These are phyloP conservation scores for Hibiscus trionum DNA, from an alignment of 345 rosid genomes.

Conservation along the genomic window DNA sequence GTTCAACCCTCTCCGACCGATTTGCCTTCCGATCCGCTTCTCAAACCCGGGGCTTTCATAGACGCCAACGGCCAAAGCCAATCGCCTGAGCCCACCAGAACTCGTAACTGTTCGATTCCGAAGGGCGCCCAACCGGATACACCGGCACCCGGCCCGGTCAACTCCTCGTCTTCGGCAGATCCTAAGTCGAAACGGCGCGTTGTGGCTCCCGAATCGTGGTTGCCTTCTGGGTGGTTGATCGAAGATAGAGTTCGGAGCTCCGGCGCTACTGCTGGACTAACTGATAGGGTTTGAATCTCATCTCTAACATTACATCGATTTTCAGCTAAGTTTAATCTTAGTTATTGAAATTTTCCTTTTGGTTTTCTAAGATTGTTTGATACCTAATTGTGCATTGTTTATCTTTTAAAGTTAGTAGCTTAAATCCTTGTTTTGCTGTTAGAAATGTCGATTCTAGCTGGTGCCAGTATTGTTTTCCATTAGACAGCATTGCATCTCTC, in stretches of 20 bases:
- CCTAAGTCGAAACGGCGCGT: conserved; percentile 21
- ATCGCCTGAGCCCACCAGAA: background rate
- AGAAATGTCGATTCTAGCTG: background rate
- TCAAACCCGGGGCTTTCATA: conserved; percentile 37
- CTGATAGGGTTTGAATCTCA: conserved; percentile 55
- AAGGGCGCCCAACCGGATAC: conserved; percentile 15
- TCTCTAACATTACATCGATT: background rate
- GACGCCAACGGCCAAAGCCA: conserved; percentile 19
- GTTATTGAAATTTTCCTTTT: background rate
- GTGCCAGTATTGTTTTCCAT: background rate
- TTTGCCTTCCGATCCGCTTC: conserved; percentile 34
- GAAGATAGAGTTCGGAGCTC: conserved; percentile 63
- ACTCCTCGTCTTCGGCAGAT: background rate
- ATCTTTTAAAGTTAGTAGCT: background rate
- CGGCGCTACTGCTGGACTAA: conserved; percentile 69
- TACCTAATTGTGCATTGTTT: background rate
- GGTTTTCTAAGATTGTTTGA: background rate
- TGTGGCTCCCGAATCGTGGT: conserved; percentile 22
- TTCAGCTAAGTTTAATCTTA: background rate
- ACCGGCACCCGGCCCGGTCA: conserved; percentile 1
- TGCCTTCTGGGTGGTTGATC: conserved; percentile 72
- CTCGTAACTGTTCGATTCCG: conserved; percentile 5
- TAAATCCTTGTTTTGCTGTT: background rate
- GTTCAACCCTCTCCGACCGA: background rate
- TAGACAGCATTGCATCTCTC: background rate